A percentile compares a stretch with the other conserved stretches of the same genome.
Evolutionary conservation across 768 basidiomycete species (phyloP).

Genomic region (Xerocomus potaroensis): DNA sequence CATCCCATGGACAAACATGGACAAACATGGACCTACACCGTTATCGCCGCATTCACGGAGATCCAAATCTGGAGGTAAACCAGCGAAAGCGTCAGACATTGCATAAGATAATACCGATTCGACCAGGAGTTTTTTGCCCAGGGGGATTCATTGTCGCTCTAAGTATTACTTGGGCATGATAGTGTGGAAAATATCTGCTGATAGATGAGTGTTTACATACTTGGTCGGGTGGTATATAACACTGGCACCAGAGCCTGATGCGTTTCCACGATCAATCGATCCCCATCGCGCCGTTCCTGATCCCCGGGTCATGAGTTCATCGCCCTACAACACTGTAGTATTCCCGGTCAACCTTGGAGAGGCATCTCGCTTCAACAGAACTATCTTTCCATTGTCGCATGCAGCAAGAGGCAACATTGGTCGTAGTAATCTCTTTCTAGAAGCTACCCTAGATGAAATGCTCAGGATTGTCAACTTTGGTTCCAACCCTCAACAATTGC

Average conservation of each 20-base stretch:
- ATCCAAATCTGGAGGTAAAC: no score
- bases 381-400: conserved; percentile 7
- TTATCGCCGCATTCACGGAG: conserved; percentile 1
- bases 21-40: not conserved
- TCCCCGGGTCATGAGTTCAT: not conserved
- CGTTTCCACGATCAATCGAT: not conserved
- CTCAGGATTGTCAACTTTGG: not conserved
- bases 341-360: conserved; percentile 6
- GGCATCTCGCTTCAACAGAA: conserved; percentile 1
- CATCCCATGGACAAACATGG: not conserved
- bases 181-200: not conserved
- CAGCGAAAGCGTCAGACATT: no score
- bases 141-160: no score
- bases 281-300: no score
- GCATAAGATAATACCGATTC: no score
- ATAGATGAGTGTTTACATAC: not conserved
- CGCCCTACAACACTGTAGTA: not conserved
- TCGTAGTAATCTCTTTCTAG: conserved; percentile 1
- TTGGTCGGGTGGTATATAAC: not conserved
- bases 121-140: no score
- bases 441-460: conserved; percentile 11
- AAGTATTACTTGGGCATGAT: no score
- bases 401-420: not conserved
- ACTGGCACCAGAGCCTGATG: no score
- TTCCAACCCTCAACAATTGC: not conserved